Evolutionary conservation across 495 filamentous ascomycete species (phyloP), one percentile per base, ranked within the genome.

Genomic region (Paragyromitra xinjiangensis): DNA sequence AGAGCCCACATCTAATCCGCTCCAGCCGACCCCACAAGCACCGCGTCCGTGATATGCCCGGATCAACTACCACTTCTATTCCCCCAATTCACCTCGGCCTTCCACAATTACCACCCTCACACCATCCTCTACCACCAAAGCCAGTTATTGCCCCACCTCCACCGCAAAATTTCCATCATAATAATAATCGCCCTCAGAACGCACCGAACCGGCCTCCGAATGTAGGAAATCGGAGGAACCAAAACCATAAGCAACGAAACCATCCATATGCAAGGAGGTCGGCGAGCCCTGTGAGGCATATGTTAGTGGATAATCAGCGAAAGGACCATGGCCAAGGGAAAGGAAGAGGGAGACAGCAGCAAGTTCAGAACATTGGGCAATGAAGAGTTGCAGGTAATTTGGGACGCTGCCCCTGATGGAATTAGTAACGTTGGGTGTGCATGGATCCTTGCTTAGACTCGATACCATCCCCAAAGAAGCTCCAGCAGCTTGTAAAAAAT

Each of bases 111-210:
- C 53, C 67, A 61, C 78, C 72, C 39, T 64, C 77, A 16, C 67
- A 80, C 40, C 79, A 81, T 19, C 79, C 79, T 16, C 48, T 81
- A 8, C 79, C 79, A 24, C 79, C 79, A 5, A 81, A 81, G 39
- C 79, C 79, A 7, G 71, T 79, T 6, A 48, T 63, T 22, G 78
- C 64, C 14, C 78, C 76, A 37, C 78, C 78, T 6, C 77, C 79
- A 12, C 66, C 72, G 11, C 79, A 77, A 53, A 51, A 77, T 8
- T 73, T 77, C 12, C 61, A 73, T 7, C 74, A 77, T 11, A 40
- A 56, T n/a, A 71, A 50, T 5, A 64, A 64, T 22, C 73, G 73
- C 14, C 73, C 59, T 19, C 73, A 71, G 24, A 72, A 64, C 48
- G 7, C 68, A 34, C 40, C 24, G 26, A 73, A 64, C 40, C 73